Evolutionary conservation across 2,329 filamentous ascomycete genomes (phyloP), one percentile per base, ranked within the genome.

Genomic region (Diaporthe ampelina): DNA sequence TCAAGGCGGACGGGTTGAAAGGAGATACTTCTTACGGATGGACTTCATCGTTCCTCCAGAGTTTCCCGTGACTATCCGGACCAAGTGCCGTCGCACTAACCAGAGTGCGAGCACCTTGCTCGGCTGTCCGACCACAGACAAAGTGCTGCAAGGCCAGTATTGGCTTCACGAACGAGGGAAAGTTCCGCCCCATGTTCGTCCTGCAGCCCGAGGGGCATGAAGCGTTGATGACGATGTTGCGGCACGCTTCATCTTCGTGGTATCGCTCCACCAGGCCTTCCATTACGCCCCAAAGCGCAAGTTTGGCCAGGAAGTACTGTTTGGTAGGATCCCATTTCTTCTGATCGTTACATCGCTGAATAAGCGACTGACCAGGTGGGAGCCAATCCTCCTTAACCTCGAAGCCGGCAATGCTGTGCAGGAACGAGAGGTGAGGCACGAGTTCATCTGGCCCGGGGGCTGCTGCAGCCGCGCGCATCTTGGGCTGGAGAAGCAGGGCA

Each of bases 401-500:
- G n/a, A 75, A 75, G 15, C 69, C 68, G 15, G 76, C 78, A n/a
- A 73, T 45, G 48, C 78, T 80, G 32, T 78, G 79, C 21, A 87
- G 81, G 45, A 88, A 82, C 0, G 83, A 84, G 11, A 89, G 79
- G 76, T 87, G 84, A 0, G 84, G 80, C 3, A 82, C 80, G 0
- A 79, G 77, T 7, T 74, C 78, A 45, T 72, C 74, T 4, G 69
- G 67, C 6, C 79, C 78, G 21, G 82, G 21, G 0, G 57, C 9
- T 6, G 57, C 9, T 40, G 59, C 81, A 40, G 83, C 83, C 8
- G 77, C 79, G 32, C 81, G 79, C 17, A 89, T 78, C 70, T 86
- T 85, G 0, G 86, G 87, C 1, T 89, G 81, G 32, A 92, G 82
- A 0, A 90, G 79, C 3, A 91, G 73, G 0, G 84, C 87, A 17